These are phyloP conservation scores for Phylloporus gajari DNA, from an alignment of 1,284 basidiomycete genomes.

Conservation along the genomic window DNA sequence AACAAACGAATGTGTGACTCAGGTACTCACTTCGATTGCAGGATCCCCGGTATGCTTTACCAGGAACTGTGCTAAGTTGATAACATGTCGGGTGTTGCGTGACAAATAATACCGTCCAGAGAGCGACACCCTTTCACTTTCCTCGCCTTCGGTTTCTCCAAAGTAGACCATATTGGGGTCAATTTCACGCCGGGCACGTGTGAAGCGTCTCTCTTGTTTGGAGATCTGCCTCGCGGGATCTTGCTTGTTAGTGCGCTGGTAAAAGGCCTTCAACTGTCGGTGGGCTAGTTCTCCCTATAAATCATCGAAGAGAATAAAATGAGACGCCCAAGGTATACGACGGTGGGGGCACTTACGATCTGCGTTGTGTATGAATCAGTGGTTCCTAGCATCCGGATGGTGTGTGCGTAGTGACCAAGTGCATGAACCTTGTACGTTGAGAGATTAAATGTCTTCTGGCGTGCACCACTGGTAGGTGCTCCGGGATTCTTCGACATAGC, in stretches of 20 bases:
- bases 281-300: slow-evolving; percentile 4
- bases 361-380: slow-evolving; percentile 5
- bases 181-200: background rate
- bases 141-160: too few relatives aligned
- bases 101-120: too few relatives aligned
- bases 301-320: background rate
- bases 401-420: slow-evolving; percentile 11
- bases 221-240: background rate
- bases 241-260: background rate
- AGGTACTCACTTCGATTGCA: background rate
- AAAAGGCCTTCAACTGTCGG: background rate
- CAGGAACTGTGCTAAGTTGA: too few relatives aligned
- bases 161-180: too few relatives aligned
- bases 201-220: slow-evolving; percentile 9
- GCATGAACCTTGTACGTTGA: slow-evolving; percentile 21
- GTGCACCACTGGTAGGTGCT: background rate
- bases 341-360: background rate
- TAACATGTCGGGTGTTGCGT: too few relatives aligned
- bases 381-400: slow-evolving; percentile 4
- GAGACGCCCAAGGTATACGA: background rate
- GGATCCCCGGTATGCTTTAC: background rate
- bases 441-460: slow-evolving; percentile 12
- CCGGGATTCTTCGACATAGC: background rate
- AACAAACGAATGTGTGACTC: too few relatives aligned
- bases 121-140: too few relatives aligned